A percentile compares a stretch with the other conserved stretches of the same genome.
phyloP scores from a whole-genome alignment of 2,329 filamentous ascomycete species.

The Epichloe elymi region DNA sequence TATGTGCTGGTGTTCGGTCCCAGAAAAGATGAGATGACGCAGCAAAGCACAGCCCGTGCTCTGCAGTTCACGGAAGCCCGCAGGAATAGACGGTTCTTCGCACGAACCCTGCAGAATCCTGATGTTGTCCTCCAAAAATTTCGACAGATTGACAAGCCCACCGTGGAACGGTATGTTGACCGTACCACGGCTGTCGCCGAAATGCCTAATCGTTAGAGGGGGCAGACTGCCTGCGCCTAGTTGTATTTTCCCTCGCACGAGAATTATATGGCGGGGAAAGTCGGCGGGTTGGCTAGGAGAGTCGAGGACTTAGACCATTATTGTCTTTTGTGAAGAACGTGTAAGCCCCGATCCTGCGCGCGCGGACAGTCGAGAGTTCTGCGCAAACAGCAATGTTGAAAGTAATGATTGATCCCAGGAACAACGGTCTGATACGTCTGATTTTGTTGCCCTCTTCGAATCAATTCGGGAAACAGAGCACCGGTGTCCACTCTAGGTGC shows the following conservation, averaged over 20 bases:
- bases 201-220: slow-evolving; percentile 9
- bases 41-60: slow-evolving; percentile 8
- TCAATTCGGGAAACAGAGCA: neutral
- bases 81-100: slow-evolving; percentile 11
- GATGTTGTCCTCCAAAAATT: slow-evolving; percentile 6
- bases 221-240: slow-evolving; percentile 1
- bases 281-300: neutral
- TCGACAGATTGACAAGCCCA: slow-evolving; percentile 10
- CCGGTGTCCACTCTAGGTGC: neutral
- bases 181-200: slow-evolving; percentile 21
- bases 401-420: too few species aligned
- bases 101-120: slow-evolving; percentile 11
- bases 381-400: neutral
- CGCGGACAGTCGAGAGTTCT: neutral
- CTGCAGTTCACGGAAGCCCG: slow-evolving; percentile 7
- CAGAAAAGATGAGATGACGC: slow-evolving; percentile 14
- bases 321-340: neutral
- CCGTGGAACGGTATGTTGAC: slow-evolving; percentile 28
- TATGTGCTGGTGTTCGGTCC: slow-evolving; percentile 12
- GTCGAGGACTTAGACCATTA: slow-evolving; percentile 3
- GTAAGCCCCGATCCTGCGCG: neutral
- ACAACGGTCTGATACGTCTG: too few species aligned
- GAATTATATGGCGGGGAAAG: neutral
- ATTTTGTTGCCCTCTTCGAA: neutral
- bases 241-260: slow-evolving; percentile 6